These are phyloP conservation scores for Penicillium argentinense DNA, from an alignment of 495 filamentous ascomycete species.

Conservation along the genomic window DNA sequence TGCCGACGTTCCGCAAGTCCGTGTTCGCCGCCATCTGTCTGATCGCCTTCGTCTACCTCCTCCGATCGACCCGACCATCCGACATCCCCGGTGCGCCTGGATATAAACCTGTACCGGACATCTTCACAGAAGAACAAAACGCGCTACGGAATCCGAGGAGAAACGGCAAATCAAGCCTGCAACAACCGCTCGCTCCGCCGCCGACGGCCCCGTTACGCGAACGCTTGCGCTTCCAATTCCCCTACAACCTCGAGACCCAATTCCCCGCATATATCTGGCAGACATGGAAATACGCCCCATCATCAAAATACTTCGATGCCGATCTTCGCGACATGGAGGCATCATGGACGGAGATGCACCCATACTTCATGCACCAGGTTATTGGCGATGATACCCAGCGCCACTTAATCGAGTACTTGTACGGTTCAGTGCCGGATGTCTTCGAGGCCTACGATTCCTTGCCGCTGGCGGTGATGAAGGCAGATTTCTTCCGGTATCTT, in stretches of 20 bases:
- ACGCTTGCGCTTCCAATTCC: constrained; percentile 88
- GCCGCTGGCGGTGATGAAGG: constrained; percentile 86
- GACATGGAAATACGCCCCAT: constrained; percentile 92
- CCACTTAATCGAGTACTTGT: constrained; percentile 80
- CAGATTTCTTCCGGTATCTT: constrained; percentile 97
- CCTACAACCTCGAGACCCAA: constrained; percentile 80
- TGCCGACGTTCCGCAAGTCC: constrained; percentile 73
- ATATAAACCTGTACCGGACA: constrained; percentile 20
- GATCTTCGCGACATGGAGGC: constrained; percentile 79
- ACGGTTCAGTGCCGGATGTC: constrained; percentile 83
- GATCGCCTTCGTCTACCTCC: constrained; percentile 68
- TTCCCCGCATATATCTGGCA: constrained; percentile 99
- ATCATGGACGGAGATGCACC: constrained; percentile 87
- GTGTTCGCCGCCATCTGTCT: constrained; percentile 66
- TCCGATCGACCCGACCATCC: constrained; percentile 58
- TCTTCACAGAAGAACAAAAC: constrained; percentile 23
- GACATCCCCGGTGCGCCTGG: constrained; percentile 27
- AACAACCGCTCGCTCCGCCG: constrained; percentile 40
- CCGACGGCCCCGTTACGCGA: constrained; percentile 63
- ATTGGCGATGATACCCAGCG: constrained; percentile 86
- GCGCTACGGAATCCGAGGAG: constrained; percentile 9
- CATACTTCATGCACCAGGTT: constrained; percentile 92
- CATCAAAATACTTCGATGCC: constrained; percentile 73
- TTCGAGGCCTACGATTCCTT: constrained; percentile 87
- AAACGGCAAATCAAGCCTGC: constrained; percentile 19